Evolutionary conservation across 768 basidiomycete genomes (phyloP), one percentile per base, ranked within the genome.

Genomic region (Antrodiella citrinella): DNA sequence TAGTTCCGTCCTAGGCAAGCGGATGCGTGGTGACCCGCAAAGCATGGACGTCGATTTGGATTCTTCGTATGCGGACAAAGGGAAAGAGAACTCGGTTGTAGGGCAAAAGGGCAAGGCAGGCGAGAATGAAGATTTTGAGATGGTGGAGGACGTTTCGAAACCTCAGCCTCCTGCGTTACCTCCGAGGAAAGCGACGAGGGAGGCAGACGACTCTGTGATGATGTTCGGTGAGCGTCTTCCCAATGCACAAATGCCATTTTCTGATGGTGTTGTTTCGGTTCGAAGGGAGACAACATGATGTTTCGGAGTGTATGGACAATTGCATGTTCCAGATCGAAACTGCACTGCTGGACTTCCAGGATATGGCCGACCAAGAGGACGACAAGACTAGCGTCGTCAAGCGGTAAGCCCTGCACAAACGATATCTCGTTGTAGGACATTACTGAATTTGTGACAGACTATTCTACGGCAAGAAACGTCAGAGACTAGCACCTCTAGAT

Each of bases 311-410:
- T 68, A 91, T 98, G 86, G 95, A 98, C 67, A 98, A 98, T 60
- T 94, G 94, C 71, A 87, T 99, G 76, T 96, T 96, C 69, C 96
- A 98, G 67, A 92, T 98, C 46, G 96, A 99, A 67, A 86, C 91
- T 3, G 93, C 92, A 1, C 65, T 91, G 44, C 72, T 91, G 35
- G 87, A 87, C 59, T 86, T 92, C 53, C 79, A 79, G 46, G 74
- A 72, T 45, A 65, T 64, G 51, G 68, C 67, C 30, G 72, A 63
- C 9, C 64, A 69, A 19, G 73, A 71, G 54, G 73, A 74, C 35
- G 80, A 81, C 49, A 81, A 80, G 59, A 77, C 75, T 0, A 91
- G 91, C 54, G 75, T 95, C 9, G 84, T 96, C 43, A 91, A 93
- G 67, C 74, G 84, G 93, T 92, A 26, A 24, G 67, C 20, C n/a